Base-by-base conservation (phyloP, 306 rosid genomes). In the Cucumis hystrix region DNA sequence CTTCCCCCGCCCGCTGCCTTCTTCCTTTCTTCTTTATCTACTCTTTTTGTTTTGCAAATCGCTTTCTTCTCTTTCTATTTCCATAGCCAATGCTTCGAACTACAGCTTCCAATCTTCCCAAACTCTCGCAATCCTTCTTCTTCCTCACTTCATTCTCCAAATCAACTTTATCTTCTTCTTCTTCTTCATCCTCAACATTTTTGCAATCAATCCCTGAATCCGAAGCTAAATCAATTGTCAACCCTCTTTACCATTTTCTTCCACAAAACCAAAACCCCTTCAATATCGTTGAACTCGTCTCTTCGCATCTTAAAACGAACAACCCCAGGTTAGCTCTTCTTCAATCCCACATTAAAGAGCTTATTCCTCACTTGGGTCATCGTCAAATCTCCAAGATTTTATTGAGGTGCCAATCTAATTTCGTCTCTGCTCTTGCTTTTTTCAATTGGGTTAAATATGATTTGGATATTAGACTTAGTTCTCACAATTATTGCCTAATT, bases 191-290 rank as follows among this genome's bases (percentile, higher is more conserved):
- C 11, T 79, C 89, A 8, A 75, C 86, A 2, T 83, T 87, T 45
- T 79, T 88, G 13, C 78, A 83, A 62, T 61, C 87, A 47, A 30
- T 88, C 41, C 79, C 86, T 0, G 85, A 84, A 58, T 83, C 94
- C 66, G 75, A 80, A 6, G 59, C 91, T 47, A 82, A 82, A 15
- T 51, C 85, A 76, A 39, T 73, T 67, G 49, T 43, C 49, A 91
- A 87, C 57, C 95, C 97, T 21, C 94, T 94, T 71, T 91, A 85
- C 89, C 83, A 87, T 59, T 86, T 94, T 69, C 97, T 94, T 1
- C 88, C 97, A 4, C 90, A 86, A 18, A 84, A 88, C 80, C 90
- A 90, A 58, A 94, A 91, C 81, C 98, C 97, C 75, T 83, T 87
- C 82, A 91, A 91, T 80, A 77, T 89, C 10, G 96, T 94, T 35